Conservation (phyloP, 2,329 filamentous ascomycete species). For the Ophiobolus disseminans region DNA sequence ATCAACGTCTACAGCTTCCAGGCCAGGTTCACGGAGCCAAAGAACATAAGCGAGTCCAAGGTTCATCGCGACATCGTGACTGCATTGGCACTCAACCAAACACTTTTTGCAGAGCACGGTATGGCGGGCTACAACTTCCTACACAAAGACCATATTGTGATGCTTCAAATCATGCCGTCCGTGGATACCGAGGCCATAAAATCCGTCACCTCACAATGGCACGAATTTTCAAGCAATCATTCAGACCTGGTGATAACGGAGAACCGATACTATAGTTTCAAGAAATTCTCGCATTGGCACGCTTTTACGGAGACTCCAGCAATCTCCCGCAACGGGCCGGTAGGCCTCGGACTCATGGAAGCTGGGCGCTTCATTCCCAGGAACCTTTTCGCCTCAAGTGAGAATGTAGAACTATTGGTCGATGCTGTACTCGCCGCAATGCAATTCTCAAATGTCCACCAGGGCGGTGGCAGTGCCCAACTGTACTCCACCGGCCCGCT, state of each 20-base stretch:
- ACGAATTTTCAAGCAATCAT: constrained; percentile 40
- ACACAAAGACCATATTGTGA: constrained; percentile 38
- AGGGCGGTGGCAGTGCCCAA: constrained; percentile 39
- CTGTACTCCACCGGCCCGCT: constrained; percentile 46
- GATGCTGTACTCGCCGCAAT: constrained; percentile 41
- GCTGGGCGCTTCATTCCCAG: constrained; percentile 44
- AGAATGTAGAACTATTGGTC: constrained; percentile 32
- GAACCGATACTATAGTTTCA: constrained; percentile 41
- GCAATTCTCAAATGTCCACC: constrained; percentile 38
- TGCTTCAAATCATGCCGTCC: constrained; percentile 41
- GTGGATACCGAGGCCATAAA: constrained; percentile 33
- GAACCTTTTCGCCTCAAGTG: constrained; percentile 30
- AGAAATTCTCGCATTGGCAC: constrained; percentile 42
- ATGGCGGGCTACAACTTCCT: constrained; percentile 49
- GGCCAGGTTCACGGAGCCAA: constrained; percentile 34
- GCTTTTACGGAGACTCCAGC: constrained; percentile 36
- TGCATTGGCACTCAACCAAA: constrained; percentile 41
- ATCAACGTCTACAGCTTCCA: constrained; percentile 48
- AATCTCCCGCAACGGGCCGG: constrained; percentile 43
- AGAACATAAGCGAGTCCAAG: constrained; percentile 38
- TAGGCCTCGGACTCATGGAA: constrained; percentile 44
- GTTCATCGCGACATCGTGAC: constrained; percentile 41
- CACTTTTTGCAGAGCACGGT: constrained; percentile 35
- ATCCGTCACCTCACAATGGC: constrained; percentile 37
- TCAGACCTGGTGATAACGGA: constrained; percentile 41